These are phyloP conservation scores for Thecaphora thlaspeos DNA, from an alignment of 1,284 basidiomycete genomes.

Conservation along the genomic window DNA sequence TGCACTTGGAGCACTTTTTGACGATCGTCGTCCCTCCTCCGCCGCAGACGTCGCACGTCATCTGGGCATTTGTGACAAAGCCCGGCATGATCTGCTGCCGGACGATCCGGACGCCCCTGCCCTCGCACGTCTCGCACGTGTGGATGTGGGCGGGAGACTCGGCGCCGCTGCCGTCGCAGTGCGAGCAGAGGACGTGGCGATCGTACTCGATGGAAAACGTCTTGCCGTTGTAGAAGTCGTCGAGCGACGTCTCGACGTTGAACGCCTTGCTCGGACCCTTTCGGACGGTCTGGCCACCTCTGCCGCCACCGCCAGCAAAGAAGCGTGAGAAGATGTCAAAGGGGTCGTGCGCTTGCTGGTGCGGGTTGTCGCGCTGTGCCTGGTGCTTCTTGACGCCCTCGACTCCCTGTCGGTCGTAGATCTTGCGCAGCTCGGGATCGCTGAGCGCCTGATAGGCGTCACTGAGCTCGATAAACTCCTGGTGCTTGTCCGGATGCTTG, in stretches of 20 bases:
- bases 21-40: conserved; percentile 48
- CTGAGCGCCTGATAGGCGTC: conserved; percentile 55
- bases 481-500: conserved; percentile 55
- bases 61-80: conserved; percentile 53
- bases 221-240: conserved; percentile 51
- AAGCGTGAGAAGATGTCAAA: conserved; percentile 55
- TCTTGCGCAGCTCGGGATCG: conserved; percentile 46
- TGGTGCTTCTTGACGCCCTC: conserved; percentile 56
- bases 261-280: conserved; percentile 52
- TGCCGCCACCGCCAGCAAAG: conserved; percentile 48
- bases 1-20: conserved; percentile 43
- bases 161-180: conserved; percentile 55
- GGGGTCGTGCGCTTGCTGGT: conserved; percentile 43
- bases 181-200: conserved; percentile 49
- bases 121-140: conserved; percentile 46
- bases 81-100: conserved; percentile 58
- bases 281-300: conserved; percentile 26
- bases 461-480: conserved; percentile 59
- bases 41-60: conserved; percentile 46
- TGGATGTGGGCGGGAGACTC: conserved; percentile 49
- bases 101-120: conserved; percentile 48
- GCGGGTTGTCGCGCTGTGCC: conserved; percentile 32
- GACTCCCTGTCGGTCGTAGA: conserved; percentile 53
- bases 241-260: conserved; percentile 45
- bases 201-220: conserved; percentile 43